Conservation (phyloP, 495 filamentous ascomycete genomes). For the Acidiella bohemica region DNA sequence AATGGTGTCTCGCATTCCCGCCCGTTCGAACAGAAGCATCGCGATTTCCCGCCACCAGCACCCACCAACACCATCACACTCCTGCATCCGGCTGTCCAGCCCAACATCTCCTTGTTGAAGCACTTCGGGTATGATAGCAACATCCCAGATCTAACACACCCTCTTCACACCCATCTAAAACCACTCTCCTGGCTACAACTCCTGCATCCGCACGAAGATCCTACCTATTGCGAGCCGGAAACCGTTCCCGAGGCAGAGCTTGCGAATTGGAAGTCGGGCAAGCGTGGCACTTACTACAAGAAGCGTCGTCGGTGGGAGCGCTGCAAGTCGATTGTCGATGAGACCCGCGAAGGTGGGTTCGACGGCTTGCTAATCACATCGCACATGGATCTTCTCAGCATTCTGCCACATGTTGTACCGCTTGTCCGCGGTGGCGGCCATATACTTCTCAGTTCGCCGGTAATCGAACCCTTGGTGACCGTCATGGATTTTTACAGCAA, state of each 20-base stretch:
- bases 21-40: conserved; percentile 18
- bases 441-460: conserved; percentile 70
- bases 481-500: conserved; percentile 71
- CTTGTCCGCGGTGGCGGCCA: conserved; percentile 70
- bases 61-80: conserved; percentile 73
- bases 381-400: conserved; percentile 61
- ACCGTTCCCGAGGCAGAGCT: conserved; percentile 41
- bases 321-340: conserved; percentile 51
- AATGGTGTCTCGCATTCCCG: conserved; percentile 5
- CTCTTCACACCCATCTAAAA: conserved; percentile 67
- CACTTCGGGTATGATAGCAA: conserved; percentile 72
- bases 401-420: conserved; percentile 60
- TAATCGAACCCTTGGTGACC: conserved; percentile 59
- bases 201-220: conserved; percentile 56
- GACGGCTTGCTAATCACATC: conserved; percentile 71
- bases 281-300: conserved; percentile 65
- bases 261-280: conserved; percentile 54
- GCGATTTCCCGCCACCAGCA: conserved; percentile 36
- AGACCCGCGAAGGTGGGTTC: conserved; percentile 60
- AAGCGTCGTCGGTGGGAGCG: conserved; percentile 74
- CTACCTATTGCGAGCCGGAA: conserved; percentile 51
- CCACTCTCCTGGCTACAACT: conserved; percentile 83
- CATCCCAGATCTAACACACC: conserved; percentile 55
- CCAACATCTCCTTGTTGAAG: conserved; percentile 72
- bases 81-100: conserved; percentile 75